These are phyloP conservation scores for Entomortierella parvispora DNA, from an alignment of 192 early-diverging fungal genomes.

Conservation along the genomic window DNA sequence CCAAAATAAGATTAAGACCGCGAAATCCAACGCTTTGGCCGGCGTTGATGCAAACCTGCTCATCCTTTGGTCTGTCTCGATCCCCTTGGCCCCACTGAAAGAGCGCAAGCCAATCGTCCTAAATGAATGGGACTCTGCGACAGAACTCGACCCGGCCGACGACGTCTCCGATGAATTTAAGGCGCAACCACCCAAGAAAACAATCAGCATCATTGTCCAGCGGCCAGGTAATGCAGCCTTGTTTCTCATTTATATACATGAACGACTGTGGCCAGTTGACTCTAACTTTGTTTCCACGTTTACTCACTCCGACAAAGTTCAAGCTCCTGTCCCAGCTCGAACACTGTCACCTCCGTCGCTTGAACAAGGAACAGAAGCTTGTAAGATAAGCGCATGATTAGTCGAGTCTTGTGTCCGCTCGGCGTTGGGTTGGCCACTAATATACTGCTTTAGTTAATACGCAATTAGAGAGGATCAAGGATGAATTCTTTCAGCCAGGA, in stretches of 20 bases:
- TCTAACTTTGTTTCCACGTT: not conserved
- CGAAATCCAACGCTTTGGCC: too few relatives aligned
- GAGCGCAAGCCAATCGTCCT: too few relatives aligned
- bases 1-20: too few relatives aligned
- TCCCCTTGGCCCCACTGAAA: not conserved
- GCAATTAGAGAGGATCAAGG: constrained; percentile 21
- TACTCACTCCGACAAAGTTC: not conserved
- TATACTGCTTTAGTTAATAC: constrained; percentile 14
- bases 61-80: constrained; percentile 27
- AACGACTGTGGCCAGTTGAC: not conserved
- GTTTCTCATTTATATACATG: not conserved
- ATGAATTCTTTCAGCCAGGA: constrained; percentile 21
- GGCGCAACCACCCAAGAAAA: not conserved
- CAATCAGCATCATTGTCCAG: constrained; percentile 8
- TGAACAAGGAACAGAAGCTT: constrained; percentile 10
- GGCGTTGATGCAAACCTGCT: constrained; percentile 18
- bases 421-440: constrained; percentile 6
- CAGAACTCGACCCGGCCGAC: not conserved
- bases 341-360: constrained; percentile 8
- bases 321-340: constrained; percentile 14
- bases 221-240: constrained; percentile 8
- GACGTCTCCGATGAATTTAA: not conserved
- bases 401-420: constrained; percentile 2
- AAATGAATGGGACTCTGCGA: not conserved
- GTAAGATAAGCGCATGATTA: constrained; percentile 6